Percentiles rank a stretch among this genome's conserved stretches.
phyloP scores from a whole-genome alignment of 768 basidiomycete species.

The Rhodotorula diobovata region DNA sequence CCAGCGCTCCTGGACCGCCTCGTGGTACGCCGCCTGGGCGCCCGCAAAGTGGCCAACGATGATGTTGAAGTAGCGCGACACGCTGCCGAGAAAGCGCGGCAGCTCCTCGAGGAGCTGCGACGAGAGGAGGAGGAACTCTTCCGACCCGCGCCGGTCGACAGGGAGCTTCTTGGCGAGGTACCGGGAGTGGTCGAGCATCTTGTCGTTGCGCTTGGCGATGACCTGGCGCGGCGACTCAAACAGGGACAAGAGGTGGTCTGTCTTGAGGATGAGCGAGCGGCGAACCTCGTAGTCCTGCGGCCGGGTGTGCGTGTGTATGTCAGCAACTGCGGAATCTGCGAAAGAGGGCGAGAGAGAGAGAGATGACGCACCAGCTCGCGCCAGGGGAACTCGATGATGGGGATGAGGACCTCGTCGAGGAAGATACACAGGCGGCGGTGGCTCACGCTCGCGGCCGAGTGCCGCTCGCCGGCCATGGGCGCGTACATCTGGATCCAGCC shows the following conservation, averaged over 20 bases:
- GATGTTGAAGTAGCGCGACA: constrained; percentile 40
- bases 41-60: constrained; percentile 35
- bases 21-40: constrained; percentile 35
- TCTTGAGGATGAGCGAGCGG: constrained; percentile 30
- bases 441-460: constrained; percentile 8
- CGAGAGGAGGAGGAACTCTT: constrained; percentile 39
- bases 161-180: constrained; percentile 31
- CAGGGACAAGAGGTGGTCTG: constrained; percentile 39
- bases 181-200: constrained; percentile 36
- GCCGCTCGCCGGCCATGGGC: constrained; percentile 26
- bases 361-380: constrained; percentile 31
- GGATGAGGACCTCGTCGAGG: constrained; percentile 35
- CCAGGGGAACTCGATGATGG: constrained; percentile 39
- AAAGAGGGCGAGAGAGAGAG: not conserved
- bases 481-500: constrained; percentile 41
- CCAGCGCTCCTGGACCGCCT: constrained; percentile 27
- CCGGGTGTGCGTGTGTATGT: too few species aligned
- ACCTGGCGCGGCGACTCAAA: constrained; percentile 40
- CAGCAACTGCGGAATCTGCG: too few species aligned
- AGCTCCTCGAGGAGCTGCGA: constrained; percentile 42
- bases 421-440: constrained; percentile 37
- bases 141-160: constrained; percentile 30
- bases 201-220: constrained; percentile 41
- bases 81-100: constrained; percentile 40
- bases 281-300: constrained; percentile 36